Evolutionary conservation across 163 green algal genomes (phyloP), one percentile per base, ranked within the genome.

Genomic region (Volvox carteri): DNA sequence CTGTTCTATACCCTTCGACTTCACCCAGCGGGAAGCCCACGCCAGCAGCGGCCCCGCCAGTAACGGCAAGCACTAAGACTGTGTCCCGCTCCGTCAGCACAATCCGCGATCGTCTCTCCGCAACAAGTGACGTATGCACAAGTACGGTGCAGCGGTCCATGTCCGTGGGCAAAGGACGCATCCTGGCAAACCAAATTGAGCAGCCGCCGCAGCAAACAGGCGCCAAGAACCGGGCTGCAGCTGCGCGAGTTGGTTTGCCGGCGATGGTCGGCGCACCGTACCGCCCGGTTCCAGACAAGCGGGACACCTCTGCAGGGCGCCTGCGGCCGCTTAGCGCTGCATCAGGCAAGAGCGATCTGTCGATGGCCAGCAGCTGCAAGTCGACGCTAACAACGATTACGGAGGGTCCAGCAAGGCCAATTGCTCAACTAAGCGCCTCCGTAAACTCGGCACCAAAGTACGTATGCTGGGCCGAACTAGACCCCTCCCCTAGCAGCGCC

Each of bases 141-240:
- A 88, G 68, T 67, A 72, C 74, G n/a, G 41, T 88, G 37, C 68
- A 67, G 4, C 67, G 83, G 1, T 87, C 81, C 30, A 48, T 73
- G 28, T 88, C 83, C 11, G 68, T 81, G 4, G 68, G 83, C 48
- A 88, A 88, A 67, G 83, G 67, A 12, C 83, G 81, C 9, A 41
- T 35, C 28, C 14, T 35, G 4, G 30, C 46, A 2, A 25, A 52
- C 2, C 48, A 73, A 60, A 7, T 54, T 7, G 77, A 85, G 6
- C 35, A 41, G 54, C 11, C 25, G n/a, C 41, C 58, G 21, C 25
- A 46, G 44, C 44, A 75, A 42, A 37, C 78, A 14, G 41, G 39
- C 16, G 42, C 42, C 60, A 86, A 46, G 30, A 41, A 23, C 6
- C 78, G 78, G 1, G 56, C 78, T 1, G 5, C 46, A 23, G 14